Evolutionary conservation across 192 early-diverging fungal species (phyloP).

Genomic region (Pilaira anomala): DNA sequence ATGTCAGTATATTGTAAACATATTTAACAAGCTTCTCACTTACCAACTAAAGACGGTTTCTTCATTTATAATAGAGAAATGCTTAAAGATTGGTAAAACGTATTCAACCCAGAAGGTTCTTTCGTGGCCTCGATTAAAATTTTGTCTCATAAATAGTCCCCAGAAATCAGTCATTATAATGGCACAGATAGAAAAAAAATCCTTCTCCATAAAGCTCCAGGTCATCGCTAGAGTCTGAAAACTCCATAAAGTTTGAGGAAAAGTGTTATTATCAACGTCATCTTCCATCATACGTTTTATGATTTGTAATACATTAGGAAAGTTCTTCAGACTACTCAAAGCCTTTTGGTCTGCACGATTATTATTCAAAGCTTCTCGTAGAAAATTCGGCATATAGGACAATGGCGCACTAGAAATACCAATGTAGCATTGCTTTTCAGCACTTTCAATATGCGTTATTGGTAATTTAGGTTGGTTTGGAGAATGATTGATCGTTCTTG

Average conservation of each 20-base stretch:
- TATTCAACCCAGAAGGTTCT: conserved; percentile 13
- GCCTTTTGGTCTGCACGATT: conserved; percentile 6
- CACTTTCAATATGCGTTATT: neutral
- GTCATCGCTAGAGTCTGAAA: neutral
- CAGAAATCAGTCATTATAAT: conserved; percentile 13
- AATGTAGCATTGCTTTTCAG: neutral
- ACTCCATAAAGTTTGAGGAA: conserved; percentile 8
- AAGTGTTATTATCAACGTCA: conserved; percentile 12
- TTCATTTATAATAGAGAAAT: conserved; percentile 8
- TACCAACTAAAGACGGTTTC: conserved; percentile 2
- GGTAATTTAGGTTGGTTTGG: conserved; percentile 7
- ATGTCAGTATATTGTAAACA: conserved; percentile 12
- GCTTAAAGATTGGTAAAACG: neutral
- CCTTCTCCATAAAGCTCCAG: neutral
- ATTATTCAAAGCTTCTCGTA: conserved; percentile 9
- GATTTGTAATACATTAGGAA: conserved; percentile 6
- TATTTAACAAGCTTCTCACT: conserved; percentile 10
- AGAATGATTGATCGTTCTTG: conserved; percentile 3
- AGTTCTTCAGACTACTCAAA: conserved; percentile 9
- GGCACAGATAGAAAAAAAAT: neutral
- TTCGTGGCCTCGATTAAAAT: conserved; percentile 7
- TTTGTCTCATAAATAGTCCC: conserved; percentile 11
- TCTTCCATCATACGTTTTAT: conserved; percentile 17
- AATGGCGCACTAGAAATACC: conserved; percentile 1
- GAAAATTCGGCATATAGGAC: conserved; percentile 3